Percentiles rank a stretch among this genome's conserved stretches.
These are phyloP conservation scores for Fusarium ambrosium DNA, from an alignment of 2,329 filamentous ascomycete species.

Conservation along the genomic window DNA sequence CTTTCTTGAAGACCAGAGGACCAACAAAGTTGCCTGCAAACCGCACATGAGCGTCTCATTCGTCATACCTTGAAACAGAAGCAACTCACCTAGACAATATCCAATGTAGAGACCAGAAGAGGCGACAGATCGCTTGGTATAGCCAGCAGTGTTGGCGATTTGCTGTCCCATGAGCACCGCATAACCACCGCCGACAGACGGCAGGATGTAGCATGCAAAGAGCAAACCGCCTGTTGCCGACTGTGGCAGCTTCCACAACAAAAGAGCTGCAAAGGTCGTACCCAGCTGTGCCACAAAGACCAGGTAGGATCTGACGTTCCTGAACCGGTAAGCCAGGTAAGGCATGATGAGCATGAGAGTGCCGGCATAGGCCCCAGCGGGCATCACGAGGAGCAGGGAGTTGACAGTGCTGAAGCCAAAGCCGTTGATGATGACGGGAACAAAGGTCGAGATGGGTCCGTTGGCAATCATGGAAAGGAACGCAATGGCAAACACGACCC, in stretches of 20 bases:
- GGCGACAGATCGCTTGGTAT: conserved; percentile 63
- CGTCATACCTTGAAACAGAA: not conserved
- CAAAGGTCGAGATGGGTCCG: conserved; percentile 60
- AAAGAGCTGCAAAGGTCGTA: conserved; percentile 52
- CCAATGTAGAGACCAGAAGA: conserved; percentile 65
- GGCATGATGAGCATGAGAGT: conserved; percentile 56
- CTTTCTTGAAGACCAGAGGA: conserved; percentile 56
- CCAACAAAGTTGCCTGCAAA: conserved; percentile 57
- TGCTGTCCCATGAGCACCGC: conserved; percentile 57
- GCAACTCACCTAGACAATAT: conserved; percentile 59
- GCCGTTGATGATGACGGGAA: conserved; percentile 59
- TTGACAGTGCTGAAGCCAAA: conserved; percentile 60
- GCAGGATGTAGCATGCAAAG: conserved; percentile 64
- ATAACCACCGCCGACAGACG: conserved; percentile 60
- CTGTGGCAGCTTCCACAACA: conserved; percentile 35
- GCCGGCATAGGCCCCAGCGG: conserved; percentile 53
- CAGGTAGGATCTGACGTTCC: conserved; percentile 53
- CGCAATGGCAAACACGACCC: conserved; percentile 56
- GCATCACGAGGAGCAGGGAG: conserved; percentile 54
- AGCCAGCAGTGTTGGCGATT: conserved; percentile 66
- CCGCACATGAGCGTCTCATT: not conserved
- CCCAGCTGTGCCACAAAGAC: conserved; percentile 56
- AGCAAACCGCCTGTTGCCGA: conserved; percentile 55
- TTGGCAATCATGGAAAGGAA: conserved; percentile 57
- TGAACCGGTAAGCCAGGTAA: conserved; percentile 56